Evolutionary conservation across 768 basidiomycete genomes (phyloP).

Genomic region (Tylopilus sp.): DNA sequence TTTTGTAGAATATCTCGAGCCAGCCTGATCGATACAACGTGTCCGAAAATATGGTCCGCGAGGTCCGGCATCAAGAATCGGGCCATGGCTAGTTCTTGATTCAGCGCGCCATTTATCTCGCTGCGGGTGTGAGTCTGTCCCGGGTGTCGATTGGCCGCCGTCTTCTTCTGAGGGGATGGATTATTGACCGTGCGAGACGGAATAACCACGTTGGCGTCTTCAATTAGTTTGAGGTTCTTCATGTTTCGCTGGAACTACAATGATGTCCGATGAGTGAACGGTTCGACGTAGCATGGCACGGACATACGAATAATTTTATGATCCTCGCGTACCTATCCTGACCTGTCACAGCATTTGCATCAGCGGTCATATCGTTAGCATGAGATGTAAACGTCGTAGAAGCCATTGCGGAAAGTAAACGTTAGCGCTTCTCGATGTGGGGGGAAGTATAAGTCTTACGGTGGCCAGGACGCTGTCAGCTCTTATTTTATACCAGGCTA

Average conservation of each 20-base stretch:
- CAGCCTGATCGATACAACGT: neutral
- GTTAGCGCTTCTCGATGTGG: neutral
- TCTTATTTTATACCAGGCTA: too few relatives aligned
- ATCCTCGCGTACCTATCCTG: neutral
- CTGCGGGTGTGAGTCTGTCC: conserved; percentile 1
- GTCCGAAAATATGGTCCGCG: conserved; percentile 8
- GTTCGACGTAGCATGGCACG: neutral
- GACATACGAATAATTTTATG: neutral
- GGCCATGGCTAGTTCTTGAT: conserved; percentile 5
- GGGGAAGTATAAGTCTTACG: neutral
- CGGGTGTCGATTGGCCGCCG: conserved; percentile 1
- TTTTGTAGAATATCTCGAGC: neutral
- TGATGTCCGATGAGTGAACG: neutral
- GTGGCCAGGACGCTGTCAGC: too few relatives aligned
- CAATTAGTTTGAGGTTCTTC: neutral
- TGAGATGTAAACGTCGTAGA: neutral
- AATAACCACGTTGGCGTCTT: neutral
- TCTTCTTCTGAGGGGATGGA: neutral
- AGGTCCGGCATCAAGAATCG: conserved; percentile 10
- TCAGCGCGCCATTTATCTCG: neutral
- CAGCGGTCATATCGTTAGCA: too few relatives aligned
- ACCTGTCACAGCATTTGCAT: neutral
- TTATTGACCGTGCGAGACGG: neutral
- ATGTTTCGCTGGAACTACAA: neutral
- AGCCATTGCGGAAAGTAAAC: neutral